phyloP scores from a whole-genome alignment of 2,329 filamentous ascomycete genomes.

The Knufia petricola region DNA sequence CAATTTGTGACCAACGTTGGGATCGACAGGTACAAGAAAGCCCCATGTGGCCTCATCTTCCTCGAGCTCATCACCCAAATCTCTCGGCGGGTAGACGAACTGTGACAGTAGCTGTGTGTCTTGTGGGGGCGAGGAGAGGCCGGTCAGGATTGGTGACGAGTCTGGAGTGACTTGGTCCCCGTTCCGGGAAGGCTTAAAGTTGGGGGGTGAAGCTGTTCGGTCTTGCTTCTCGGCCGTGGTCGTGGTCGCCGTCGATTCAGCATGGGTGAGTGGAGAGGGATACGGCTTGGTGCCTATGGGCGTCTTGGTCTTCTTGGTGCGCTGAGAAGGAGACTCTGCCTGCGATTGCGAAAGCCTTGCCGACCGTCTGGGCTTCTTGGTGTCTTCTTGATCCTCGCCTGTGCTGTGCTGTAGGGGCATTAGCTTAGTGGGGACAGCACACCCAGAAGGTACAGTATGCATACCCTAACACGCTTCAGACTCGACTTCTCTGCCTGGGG shows the following conservation, averaged over 20 bases:
- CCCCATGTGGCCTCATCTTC: constrained; percentile 85
- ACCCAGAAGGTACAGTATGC: constrained; percentile 27
- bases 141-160: constrained; percentile 36
- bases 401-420: constrained; percentile 48
- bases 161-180: constrained; percentile 32
- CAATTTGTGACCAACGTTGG: constrained; percentile 57
- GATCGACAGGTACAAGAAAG: constrained; percentile 75
- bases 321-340: constrained; percentile 27
- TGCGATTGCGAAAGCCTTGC: constrained; percentile 55
- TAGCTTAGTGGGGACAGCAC: constrained; percentile 23
- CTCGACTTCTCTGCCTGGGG: constrained; percentile 64
- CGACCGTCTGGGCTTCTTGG: constrained; percentile 77
- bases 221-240: constrained; percentile 48
- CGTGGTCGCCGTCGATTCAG: constrained; percentile 53
- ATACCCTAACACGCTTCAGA: constrained; percentile 71
- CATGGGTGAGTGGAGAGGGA: constrained; percentile 69
- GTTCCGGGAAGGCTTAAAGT: constrained; percentile 47
- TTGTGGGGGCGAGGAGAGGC: constrained; percentile 56
- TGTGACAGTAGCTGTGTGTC: constrained; percentile 77
- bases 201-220: constrained; percentile 59
- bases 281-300: constrained; percentile 58
- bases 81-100: constrained; percentile 61
- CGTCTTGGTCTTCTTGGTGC: constrained; percentile 35
- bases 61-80: constrained; percentile 70
- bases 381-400: constrained; percentile 57